Evolutionary conservation across 106 monocot species (phyloP), one percentile per base, ranked within the genome.

Genomic region (Dendrobium huoshanense): DNA sequence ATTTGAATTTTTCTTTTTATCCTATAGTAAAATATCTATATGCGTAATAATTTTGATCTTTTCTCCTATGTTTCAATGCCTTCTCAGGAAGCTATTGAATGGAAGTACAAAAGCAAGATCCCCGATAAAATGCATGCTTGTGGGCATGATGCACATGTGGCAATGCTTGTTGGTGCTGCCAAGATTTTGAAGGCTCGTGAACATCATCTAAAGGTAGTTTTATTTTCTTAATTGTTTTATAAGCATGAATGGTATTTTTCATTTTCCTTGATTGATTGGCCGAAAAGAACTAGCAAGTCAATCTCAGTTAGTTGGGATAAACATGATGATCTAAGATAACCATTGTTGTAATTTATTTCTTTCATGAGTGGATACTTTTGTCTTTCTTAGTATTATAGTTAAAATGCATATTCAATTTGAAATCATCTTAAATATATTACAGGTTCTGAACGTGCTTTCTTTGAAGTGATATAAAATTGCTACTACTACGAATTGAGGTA

Each of bases 51-150:
- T 59, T 18, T n/a, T 59, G 20, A 49, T 9, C 10, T 49, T 11
- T 49, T 49, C 49, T 49, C 13, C 49, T 49, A 49, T 31, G 31
- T 70, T 70, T 70, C 33, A 70, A 33, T 70, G 70, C 13, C 55
- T 59, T 70, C 2, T 19, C 72, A 92, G 90, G 90, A 90, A 83
- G 79, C 77, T 22, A 88, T 92, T 7, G 85, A 91, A 40, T 91
- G 91, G 91, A 78, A 89, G 74, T 73, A 87, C 79, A 91, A 91
- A 58, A 91, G 92, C 77, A 88, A 88, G 83, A 58, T 80, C 44
- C 77, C 82, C 10, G 92, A 90, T 4, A 90, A 86, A 81, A 90
- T 92, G 92, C 92, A 92, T 79, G 92, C 92, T 44, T 92, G 92
- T 78, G 92, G 92, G 2, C 92, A 90, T 73, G 92, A 92, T 78